Percentiles rank a stretch among this genome's conserved stretches.
Conservation (phyloP, 352 stramenopile genomes). For the Phytophthora hybrid region DNA sequence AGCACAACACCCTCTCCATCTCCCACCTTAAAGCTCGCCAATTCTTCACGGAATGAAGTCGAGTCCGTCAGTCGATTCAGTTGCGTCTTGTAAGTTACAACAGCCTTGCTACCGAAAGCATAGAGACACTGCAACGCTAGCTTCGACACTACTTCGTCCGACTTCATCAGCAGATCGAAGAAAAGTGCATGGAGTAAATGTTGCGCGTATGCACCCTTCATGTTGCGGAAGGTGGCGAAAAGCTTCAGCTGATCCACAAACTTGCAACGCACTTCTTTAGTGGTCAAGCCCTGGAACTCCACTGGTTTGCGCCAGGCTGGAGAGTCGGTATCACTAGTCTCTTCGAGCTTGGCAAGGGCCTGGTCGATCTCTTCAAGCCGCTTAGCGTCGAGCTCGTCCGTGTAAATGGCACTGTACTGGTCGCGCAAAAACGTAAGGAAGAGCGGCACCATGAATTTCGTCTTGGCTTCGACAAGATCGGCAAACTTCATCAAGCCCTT, state of each 20-base stretch:
- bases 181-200: constrained; percentile 83
- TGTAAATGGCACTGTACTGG: constrained; percentile 82
- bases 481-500: constrained; percentile 79
- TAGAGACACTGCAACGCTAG: constrained; percentile 89
- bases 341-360: constrained; percentile 53
- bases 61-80: constrained; percentile 86
- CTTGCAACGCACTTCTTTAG: constrained; percentile 82
- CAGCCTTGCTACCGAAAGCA: constrained; percentile 83
- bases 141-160: constrained; percentile 88
- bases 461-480: constrained; percentile 84
- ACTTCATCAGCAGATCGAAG: constrained; percentile 91
- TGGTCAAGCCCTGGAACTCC: constrained; percentile 58
- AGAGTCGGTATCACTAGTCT: constrained; percentile 29
- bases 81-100: constrained; percentile 89
- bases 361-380: constrained; percentile 57
- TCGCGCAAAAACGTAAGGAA: constrained; percentile 86
- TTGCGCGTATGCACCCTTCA: constrained; percentile 88
- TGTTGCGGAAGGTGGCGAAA: constrained; percentile 87
- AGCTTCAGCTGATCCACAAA: constrained; percentile 86
- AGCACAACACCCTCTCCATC: constrained; percentile 74
- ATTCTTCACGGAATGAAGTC: constrained; percentile 88
- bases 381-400: constrained; percentile 65
- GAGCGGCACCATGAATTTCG: constrained; percentile 88
- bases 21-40: constrained; percentile 91
- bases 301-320: constrained; percentile 42